Conservation (phyloP, 1,284 basidiomycete genomes). For the Lignosus rhinocerotis region DNA sequence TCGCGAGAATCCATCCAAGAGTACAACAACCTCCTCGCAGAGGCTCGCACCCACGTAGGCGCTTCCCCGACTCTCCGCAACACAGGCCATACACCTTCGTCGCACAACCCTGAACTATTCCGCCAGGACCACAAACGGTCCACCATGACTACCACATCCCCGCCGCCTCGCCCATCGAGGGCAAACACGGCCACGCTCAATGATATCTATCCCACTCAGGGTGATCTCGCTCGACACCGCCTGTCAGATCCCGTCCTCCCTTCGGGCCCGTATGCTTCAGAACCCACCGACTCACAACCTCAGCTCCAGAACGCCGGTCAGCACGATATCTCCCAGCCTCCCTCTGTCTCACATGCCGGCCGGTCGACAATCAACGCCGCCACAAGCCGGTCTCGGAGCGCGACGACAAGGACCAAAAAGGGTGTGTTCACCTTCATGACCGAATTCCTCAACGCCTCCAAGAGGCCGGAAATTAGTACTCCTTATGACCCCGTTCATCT, state of each 20-base stretch:
- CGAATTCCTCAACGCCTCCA: slow-evolving; percentile 58
- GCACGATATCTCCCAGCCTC: slow-evolving; percentile 36
- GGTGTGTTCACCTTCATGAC: slow-evolving; percentile 77
- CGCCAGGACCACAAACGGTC: slow-evolving; percentile 15
- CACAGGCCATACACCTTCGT: slow-evolving; percentile 60
- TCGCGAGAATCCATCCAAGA: slow-evolving; percentile 63
- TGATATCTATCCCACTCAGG: slow-evolving; percentile 58
- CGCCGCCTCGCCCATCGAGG: slow-evolving; percentile 76
- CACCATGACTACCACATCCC: slow-evolving; percentile 43
- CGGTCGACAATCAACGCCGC: slow-evolving; percentile 31
- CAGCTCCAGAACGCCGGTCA: slow-evolving; percentile 21
- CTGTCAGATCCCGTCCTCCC: slow-evolving; percentile 49
- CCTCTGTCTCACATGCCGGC: slow-evolving; percentile 28
- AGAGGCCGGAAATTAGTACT: slow-evolving; percentile 93
- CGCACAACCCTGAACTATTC: slow-evolving; percentile 63
- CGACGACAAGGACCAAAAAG: slow-evolving; percentile 70
- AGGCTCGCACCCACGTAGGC: slow-evolving; percentile 56
- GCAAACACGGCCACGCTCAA: slow-evolving; percentile 78
- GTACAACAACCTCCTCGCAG: slow-evolving; percentile 67
- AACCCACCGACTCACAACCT: slow-evolving; percentile 21
- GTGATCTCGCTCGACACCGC: slow-evolving; percentile 43
- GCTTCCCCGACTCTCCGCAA: slow-evolving; percentile 44
- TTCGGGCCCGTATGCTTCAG: slow-evolving; percentile 36
- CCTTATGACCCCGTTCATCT: slow-evolving; percentile 99
- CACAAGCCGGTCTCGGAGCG: slow-evolving; percentile 59